A percentile compares a stretch with the other conserved stretches of the same genome.
Conservation (phyloP, 805 yeast species). For the Saturnispora gosingensis region DNA sequence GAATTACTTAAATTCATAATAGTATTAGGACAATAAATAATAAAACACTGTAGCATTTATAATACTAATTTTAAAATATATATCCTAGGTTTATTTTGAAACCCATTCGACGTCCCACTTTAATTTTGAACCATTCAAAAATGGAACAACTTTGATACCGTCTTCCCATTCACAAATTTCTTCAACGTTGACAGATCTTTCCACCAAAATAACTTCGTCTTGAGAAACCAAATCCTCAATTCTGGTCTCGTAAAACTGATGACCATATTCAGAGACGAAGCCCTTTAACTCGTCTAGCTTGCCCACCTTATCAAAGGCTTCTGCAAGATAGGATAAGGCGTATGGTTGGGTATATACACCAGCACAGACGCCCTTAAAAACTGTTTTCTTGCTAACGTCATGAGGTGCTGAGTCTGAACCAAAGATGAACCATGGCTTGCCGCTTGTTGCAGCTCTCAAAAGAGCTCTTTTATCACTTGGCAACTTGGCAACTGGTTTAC, state of each 20-base stretch:
- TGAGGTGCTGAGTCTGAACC: slow-evolving; percentile 99
- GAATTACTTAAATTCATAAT: slow-evolving; percentile 40
- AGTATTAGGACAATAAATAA: slow-evolving; percentile 30
- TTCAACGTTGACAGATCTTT: slow-evolving; percentile 49
- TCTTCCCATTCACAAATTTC: slow-evolving; percentile 37
- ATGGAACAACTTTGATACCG: slow-evolving; percentile 63
- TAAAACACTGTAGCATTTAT: background rate
- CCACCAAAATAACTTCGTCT: slow-evolving; percentile 48
- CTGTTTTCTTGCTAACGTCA: slow-evolving; percentile 69
- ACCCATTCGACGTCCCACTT: slow-evolving; percentile 73
- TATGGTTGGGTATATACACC: slow-evolving; percentile 91
- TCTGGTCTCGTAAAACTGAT: slow-evolving; percentile 55
- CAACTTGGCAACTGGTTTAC: slow-evolving; percentile 96
- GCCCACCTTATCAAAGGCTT: slow-evolving; percentile 62
- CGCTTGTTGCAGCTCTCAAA: slow-evolving; percentile 81
- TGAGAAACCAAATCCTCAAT: slow-evolving; percentile 34
- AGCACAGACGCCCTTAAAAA: slow-evolving; percentile 84
- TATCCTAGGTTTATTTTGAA: background rate
- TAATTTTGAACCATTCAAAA: slow-evolving; percentile 70
- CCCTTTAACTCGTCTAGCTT: slow-evolving; percentile 56
- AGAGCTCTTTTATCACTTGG: slow-evolving; percentile 78
- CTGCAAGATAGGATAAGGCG: slow-evolving; percentile 77
- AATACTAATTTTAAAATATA: background rate
- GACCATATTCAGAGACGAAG: slow-evolving; percentile 73
- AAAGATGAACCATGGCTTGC: slow-evolving; percentile 86